phyloP scores from a whole-genome alignment of 1,284 basidiomycete genomes.

The Boletus sp. region DNA sequence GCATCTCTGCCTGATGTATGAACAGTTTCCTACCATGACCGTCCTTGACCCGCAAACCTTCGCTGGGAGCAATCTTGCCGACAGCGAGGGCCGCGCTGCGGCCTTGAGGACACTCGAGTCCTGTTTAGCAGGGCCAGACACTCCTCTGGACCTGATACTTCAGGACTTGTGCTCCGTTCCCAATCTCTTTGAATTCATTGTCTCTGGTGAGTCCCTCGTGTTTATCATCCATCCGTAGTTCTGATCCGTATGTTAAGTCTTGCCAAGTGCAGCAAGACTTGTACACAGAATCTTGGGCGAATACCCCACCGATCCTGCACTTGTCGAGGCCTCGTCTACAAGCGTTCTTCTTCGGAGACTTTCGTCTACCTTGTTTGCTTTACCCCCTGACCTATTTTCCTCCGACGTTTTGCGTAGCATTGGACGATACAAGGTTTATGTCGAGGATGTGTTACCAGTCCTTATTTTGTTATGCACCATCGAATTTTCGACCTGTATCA shows the following conservation, averaged over 20 bases:
- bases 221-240: neutral
- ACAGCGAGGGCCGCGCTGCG: slow-evolving; percentile 17
- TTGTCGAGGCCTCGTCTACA: slow-evolving; percentile 20
- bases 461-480: slow-evolving; percentile 20
- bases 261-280: slow-evolving; percentile 17
- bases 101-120: slow-evolving; percentile 31
- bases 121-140: slow-evolving; percentile 34
- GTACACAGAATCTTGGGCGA: slow-evolving; percentile 23
- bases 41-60: slow-evolving; percentile 25
- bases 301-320: slow-evolving; percentile 27
- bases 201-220: slow-evolving; percentile 29
- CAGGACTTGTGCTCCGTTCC: slow-evolving; percentile 36
- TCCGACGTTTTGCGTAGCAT: slow-evolving; percentile 18
- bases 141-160: slow-evolving; percentile 33
- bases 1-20: neutral
- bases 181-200: slow-evolving; percentile 34
- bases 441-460: slow-evolving; percentile 25
- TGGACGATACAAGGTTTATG: slow-evolving; percentile 26
- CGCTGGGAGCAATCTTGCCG: slow-evolving; percentile 19
- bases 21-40: neutral
- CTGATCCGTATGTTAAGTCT: slow-evolving; percentile 23
- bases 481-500: slow-evolving; percentile 16
- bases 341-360: slow-evolving; percentile 23
- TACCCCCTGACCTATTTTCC: slow-evolving; percentile 24
- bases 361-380: slow-evolving; percentile 25